A percentile compares a stretch with the other conserved stretches of the same genome.
phyloP scores from a whole-genome alignment of 2,329 filamentous ascomycete genomes.

The Blastomyces parvus region DNA sequence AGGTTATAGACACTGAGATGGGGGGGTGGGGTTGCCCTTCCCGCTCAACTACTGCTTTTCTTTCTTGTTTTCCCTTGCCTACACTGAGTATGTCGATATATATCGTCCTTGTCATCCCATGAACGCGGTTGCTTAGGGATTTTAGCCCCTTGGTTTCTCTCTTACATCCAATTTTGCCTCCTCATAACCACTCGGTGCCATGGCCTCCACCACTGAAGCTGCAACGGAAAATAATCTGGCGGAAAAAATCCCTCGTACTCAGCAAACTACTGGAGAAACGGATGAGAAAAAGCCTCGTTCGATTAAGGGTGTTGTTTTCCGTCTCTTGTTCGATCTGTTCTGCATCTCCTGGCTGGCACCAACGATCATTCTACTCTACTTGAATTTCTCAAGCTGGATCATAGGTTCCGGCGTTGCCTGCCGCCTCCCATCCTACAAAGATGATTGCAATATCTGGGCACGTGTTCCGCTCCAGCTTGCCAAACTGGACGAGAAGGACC shows the following conservation, averaged over 20 bases:
- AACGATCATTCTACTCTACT: constrained; percentile 19
- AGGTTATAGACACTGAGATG: not conserved
- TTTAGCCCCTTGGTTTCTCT: not conserved
- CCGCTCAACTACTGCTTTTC: not conserved
- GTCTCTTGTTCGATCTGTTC: constrained; percentile 10
- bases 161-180: not conserved
- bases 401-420: constrained; percentile 25
- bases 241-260: not conserved
- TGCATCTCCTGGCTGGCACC: constrained; percentile 22
- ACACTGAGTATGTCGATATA: not conserved
- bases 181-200: not conserved
- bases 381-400: constrained; percentile 21
- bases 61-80: not conserved
- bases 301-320: not conserved
- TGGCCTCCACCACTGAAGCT: not conserved
- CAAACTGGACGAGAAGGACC: constrained; percentile 19
- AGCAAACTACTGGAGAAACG: not conserved
- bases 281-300: not conserved
- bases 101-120: not conserved
- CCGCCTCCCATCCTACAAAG: constrained; percentile 17
- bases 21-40: not conserved
- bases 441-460: constrained; percentile 11
- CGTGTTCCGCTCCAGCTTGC: constrained; percentile 11
- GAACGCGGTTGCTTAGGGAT: not conserved
- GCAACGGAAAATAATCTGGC: not conserved